These are phyloP conservation scores for Pachyrhizus erosus DNA, from an alignment of 306 rosid species.

Conservation along the genomic window DNA sequence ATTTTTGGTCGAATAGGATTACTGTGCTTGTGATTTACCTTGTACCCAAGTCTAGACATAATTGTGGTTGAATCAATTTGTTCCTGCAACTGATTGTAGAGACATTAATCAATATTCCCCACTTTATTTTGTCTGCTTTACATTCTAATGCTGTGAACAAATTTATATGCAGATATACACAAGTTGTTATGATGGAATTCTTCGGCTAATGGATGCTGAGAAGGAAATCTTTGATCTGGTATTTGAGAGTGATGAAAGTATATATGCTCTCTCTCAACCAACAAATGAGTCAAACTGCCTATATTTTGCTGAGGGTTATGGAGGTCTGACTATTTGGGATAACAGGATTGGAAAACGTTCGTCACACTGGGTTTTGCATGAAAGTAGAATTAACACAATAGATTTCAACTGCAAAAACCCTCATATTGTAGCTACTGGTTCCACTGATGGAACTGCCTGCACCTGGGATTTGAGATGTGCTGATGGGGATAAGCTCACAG, in stretches of 20 bases:
- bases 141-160: background rate
- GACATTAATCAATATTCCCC: background rate
- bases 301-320: constrained; percentile 72
- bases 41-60: background rate
- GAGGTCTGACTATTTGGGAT: constrained; percentile 76
- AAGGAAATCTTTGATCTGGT: constrained; percentile 82
- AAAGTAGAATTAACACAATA: constrained; percentile 68
- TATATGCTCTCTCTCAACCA: constrained; percentile 68
- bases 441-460: constrained; percentile 84
- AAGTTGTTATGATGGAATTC: constrained; percentile 76
- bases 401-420: constrained; percentile 66
- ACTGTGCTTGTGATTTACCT: background rate
- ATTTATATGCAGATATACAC: constrained; percentile 66
- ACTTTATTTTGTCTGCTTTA: background rate
- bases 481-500: constrained; percentile 47
- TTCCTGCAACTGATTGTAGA: no score
- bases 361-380: constrained; percentile 69
- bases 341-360: constrained; percentile 62
- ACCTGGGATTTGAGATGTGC: constrained; percentile 88
- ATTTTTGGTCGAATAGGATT: background rate
- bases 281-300: constrained; percentile 64
- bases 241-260: constrained; percentile 49
- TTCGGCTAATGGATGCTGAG: constrained; percentile 86
- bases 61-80: background rate
- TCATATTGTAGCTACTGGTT: constrained; percentile 78